Percentiles rank a stretch among this genome's conserved stretches.
Conservation (phyloP, 2,329 filamentous ascomycete species). For the Dothidotthia symphoricarpi region DNA sequence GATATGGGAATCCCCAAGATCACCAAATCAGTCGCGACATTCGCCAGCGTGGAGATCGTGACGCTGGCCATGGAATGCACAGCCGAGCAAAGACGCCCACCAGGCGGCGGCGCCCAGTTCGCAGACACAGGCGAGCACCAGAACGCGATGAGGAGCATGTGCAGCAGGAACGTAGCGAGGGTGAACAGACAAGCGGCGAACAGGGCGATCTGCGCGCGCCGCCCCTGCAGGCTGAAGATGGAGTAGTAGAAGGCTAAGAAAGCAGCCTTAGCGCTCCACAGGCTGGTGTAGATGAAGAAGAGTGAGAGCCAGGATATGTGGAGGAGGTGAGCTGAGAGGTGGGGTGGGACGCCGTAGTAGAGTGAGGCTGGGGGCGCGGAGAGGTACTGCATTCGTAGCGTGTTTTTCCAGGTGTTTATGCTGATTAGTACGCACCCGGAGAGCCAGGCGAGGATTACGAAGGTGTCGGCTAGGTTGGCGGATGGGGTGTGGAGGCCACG, state of each 20-base stretch:
- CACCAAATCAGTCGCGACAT: constrained; percentile 29
- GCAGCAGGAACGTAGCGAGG: constrained; percentile 25
- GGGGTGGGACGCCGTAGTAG: constrained; percentile 17
- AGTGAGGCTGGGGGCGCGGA: constrained; percentile 2
- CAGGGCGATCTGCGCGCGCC: constrained; percentile 12
- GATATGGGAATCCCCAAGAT: constrained; percentile 30
- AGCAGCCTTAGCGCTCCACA: constrained; percentile 31
- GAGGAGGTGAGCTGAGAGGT: constrained; percentile 27
- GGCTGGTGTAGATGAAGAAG: constrained; percentile 34
- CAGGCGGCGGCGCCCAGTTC: constrained; percentile 23
- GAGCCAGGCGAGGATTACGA: constrained; percentile 23
- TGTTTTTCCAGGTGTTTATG: constrained; percentile 35
- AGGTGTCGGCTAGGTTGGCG: constrained; percentile 23
- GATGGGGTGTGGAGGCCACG: constrained; percentile 10
- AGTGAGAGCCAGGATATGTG: constrained; percentile 34
- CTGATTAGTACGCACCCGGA: constrained; percentile 19
- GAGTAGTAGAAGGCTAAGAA: constrained; percentile 35
- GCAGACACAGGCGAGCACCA: constrained; percentile 26
- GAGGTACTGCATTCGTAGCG: constrained; percentile 25
- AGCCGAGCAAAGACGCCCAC: constrained; percentile 20
- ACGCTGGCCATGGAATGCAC: too few species aligned
- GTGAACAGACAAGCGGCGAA: constrained; percentile 29
- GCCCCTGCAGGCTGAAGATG: constrained; percentile 26
- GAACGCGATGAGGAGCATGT: constrained; percentile 31
- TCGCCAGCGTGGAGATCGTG: constrained; percentile 30